Evolutionary conservation across 768 basidiomycete species (phyloP), one percentile per base, ranked within the genome.

Genomic region (Chalciporus piperatus): DNA sequence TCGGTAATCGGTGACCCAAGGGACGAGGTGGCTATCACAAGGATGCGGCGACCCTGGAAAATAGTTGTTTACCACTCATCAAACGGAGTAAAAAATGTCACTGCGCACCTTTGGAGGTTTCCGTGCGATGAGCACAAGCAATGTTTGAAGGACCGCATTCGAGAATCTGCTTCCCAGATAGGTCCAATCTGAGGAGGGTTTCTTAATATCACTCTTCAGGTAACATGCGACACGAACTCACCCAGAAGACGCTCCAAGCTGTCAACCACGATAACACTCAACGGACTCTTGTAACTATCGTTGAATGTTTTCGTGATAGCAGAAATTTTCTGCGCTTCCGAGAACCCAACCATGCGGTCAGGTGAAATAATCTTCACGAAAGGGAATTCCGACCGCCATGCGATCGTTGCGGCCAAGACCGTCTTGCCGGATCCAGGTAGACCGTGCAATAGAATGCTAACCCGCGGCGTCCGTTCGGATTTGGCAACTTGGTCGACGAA

Each of bases 311-410:
- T 98, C 66, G 83, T 89, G 64, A 99, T 90, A 3, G 93, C 82
- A 0, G 83, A 76, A 40, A 99, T 87, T 74, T 99, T 98, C 68
- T 94, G 92, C 13, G 78, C 70, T 67, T 98, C 97, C n/a, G 85
- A 83, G 69, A 82, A 95, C 8, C 97, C 97, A 54, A 98, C 90
- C 97, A 99, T 99, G 60, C 79, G 85, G 63, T 98, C 97, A 0
- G 97, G 92, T 3, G 94, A 91, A 51, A 98, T 84, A 35, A 99
- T 79, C 69, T 99, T 98, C 76, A 99, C 96, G 76, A 99, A 99
- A 0, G 97, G 97, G 71, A 86, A 99, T 57, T 87, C 76, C n/a
- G 96, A 98, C 22, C 82, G 81, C 72, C 92, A 86, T 2, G 96
- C 97, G 50, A 98, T 96, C 5, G 90, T 89, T 6, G 93, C 96